Percentiles rank a stretch among this genome's conserved stretches.
These are phyloP conservation scores for Rhexocercosporidium sp. DNA, from an alignment of 2,329 filamentous ascomycete genomes.

Conservation along the genomic window DNA sequence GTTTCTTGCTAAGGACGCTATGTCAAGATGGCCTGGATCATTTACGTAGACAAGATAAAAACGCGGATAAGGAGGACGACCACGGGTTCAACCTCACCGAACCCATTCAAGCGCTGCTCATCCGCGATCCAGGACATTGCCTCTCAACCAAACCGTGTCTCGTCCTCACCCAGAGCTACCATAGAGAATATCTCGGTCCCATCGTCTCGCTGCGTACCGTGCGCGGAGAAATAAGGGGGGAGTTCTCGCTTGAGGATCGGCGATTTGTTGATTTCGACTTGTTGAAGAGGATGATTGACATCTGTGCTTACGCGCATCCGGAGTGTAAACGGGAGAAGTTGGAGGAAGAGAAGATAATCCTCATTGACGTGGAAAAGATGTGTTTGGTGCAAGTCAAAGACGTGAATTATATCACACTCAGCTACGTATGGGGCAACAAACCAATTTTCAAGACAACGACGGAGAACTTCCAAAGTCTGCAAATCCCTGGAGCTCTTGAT, in stretches of 20 bases:
- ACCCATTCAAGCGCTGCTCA: neutral
- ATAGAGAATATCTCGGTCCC: constrained; percentile 6
- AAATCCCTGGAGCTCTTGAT: neutral
- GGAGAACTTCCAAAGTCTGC: neutral
- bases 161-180: constrained; percentile 1
- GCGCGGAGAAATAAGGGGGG: neutral
- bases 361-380: constrained; percentile 3
- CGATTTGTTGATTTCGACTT: neutral
- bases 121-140: neutral
- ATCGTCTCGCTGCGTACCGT: constrained; percentile 1
- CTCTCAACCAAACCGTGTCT: neutral
- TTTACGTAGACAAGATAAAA: neutral
- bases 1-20: neutral
- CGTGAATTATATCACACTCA: constrained; percentile 1
- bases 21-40: constrained; percentile 5
- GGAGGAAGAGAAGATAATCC: neutral
- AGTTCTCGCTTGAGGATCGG: neutral
- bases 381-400: neutral
- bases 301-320: neutral
- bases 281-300: neutral
- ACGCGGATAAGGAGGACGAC: neutral
- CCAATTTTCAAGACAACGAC: neutral
- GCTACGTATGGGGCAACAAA: constrained; percentile 13
- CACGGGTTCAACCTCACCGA: neutral
- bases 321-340: neutral